These are phyloP conservation scores for Haberlea rhodopensis DNA, from an alignment of 257 asterid species.

Conservation along the genomic window DNA sequence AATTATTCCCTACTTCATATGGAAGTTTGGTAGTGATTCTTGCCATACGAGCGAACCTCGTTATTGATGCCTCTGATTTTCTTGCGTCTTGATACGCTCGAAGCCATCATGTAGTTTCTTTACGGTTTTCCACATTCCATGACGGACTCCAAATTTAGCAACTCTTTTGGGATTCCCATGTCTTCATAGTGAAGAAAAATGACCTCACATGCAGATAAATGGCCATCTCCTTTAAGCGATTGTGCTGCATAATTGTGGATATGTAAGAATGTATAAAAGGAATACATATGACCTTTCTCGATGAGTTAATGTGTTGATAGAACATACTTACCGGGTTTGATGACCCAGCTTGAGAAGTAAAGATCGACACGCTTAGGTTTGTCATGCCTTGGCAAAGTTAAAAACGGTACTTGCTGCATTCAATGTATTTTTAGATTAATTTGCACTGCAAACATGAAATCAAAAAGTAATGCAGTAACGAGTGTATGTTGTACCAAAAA, in stretches of 20 bases:
- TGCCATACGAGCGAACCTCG: slow-evolving; percentile 51
- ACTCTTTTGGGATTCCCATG: slow-evolving; percentile 98
- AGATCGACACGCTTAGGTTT: slow-evolving; percentile 90
- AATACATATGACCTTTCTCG: neutral
- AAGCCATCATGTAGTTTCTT: slow-evolving; percentile 79
- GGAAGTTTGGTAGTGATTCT: slow-evolving; percentile 39
- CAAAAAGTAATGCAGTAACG: no score
- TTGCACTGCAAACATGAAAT: neutral
- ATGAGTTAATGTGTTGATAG: neutral
- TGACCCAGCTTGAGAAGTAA: slow-evolving; percentile 90
- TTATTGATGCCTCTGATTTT: slow-evolving; percentile 36
- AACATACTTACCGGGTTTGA: slow-evolving; percentile 45
- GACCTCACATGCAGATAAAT: slow-evolving; percentile 80
- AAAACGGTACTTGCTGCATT: slow-evolving; percentile 73
- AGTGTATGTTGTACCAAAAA: no score
- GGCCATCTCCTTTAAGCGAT: slow-evolving; percentile 79
- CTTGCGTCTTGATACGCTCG: slow-evolving; percentile 64
- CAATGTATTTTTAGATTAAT: slow-evolving; percentile 19
- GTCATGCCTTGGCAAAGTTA: slow-evolving; percentile 64
- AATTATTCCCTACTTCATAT: slow-evolving; percentile 16
- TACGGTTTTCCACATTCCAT: slow-evolving; percentile 98
- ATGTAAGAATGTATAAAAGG: neutral
- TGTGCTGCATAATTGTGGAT: slow-evolving; percentile 39
- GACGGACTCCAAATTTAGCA: slow-evolving; percentile 93
- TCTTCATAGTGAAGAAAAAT: slow-evolving; percentile 79